Base-by-base conservation (phyloP, 108 stramenopile genomes). In the Cyclotella cryptica region DNA sequence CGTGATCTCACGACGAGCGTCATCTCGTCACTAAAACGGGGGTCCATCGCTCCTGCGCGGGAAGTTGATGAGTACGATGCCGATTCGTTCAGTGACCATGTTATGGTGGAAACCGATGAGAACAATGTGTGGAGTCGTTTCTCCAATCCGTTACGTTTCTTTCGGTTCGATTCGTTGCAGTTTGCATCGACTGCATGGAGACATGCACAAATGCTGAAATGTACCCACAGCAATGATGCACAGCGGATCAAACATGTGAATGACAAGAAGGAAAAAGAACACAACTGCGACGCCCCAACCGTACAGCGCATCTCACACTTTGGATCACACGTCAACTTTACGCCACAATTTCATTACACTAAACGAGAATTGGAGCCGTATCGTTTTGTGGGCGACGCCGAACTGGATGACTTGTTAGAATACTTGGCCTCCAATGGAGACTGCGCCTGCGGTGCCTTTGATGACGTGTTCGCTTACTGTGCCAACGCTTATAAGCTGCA, bases 311-410 rank as follows among this genome's bases (percentile, higher is more conserved):
- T 71, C 59, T 28, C 66, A 24, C 81, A 82, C 13, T 82, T 54
- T 72, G 81, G 74, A 24, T 62, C 59, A 11, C 44, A 71, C 10
- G 74, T 82, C 21, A 49, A 28, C 39, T 82, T 76, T 63, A 46
- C 47, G 0, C 67, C 81, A 24, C 28, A 58, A 69, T 79, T 62
- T 63, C 86, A 91, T 72, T 72, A 90, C 49, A 64, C 80, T 8
- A 27, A 66, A 24, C 75, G 75, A 27, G 78, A 87, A 29, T 79
- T 95, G 12, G 90, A 90, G 41, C 85, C 86, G 18, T 91, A 91
- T 78, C 81, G 94, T 14, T 29, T 44, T 0, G 53, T 90, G 43
- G 94, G 94, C 10, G 94, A 95, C 71, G 76, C 65, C 24, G 81
- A 80, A 27, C 60, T 95, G 72, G 94, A 95, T 75, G 13, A 40